Conservation (phyloP, 306 rosid genomes). For the Inga leiocalycina region DNA sequence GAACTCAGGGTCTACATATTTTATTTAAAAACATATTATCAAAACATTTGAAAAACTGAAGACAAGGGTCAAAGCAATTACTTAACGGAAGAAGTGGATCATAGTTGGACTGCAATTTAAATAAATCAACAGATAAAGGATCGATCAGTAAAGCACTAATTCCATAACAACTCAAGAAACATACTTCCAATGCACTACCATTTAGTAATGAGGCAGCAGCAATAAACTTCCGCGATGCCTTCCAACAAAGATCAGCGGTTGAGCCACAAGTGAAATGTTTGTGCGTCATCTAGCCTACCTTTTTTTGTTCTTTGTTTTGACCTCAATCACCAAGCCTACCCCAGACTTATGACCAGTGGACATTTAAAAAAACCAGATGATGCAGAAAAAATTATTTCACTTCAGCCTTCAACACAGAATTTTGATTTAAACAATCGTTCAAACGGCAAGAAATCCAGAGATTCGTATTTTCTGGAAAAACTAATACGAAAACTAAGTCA, state of each 20-base stretch:
- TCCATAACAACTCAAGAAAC: slow-evolving; percentile 1
- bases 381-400: neutral
- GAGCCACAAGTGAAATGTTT: neutral
- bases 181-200: neutral
- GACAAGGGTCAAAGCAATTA: slow-evolving; percentile 12
- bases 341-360: neutral
- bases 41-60: slow-evolving; percentile 11
- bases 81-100: slow-evolving; percentile 12
- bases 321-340: neutral
- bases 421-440: neutral
- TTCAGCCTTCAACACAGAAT: neutral
- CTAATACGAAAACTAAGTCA: neutral
- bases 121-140: slow-evolving; percentile 8
- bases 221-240: neutral
- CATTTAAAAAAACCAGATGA: neutral
- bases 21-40: slow-evolving; percentile 18
- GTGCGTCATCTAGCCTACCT: neutral
- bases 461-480: neutral
- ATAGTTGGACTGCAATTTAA: neutral
- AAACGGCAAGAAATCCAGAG: neutral
- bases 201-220: neutral
- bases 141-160: neutral
- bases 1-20: slow-evolving; percentile 54
- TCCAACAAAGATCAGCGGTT: neutral
- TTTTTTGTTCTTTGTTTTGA: too few species aligned